These are phyloP conservation scores for Blepharisma japonicum DNA, from an alignment of 73 alveolate genomes.

Conservation along the genomic window DNA sequence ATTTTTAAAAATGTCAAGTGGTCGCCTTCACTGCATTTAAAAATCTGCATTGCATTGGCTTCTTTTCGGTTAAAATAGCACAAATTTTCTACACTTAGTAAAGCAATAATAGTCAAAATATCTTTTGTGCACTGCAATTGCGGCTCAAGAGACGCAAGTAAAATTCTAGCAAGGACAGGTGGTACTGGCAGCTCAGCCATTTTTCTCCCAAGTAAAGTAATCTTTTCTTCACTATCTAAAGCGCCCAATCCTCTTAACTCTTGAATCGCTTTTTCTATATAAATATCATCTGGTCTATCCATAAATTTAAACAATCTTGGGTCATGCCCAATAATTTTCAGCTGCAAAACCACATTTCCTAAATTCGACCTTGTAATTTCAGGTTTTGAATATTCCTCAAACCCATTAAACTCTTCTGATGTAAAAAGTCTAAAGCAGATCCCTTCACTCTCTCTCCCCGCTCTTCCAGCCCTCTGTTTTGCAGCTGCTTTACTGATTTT, in stretches of 20 bases:
- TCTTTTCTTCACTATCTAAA: conserved; percentile 46
- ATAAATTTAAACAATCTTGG: conserved; percentile 72
- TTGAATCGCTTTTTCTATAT: conserved; percentile 49
- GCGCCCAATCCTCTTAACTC: conserved; percentile 52
- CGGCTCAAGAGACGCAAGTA: conserved; percentile 51
- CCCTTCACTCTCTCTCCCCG: conserved; percentile 86
- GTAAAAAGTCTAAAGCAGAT: conserved; percentile 73
- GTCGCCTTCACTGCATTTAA: conserved; percentile 63
- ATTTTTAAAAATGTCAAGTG: conserved; percentile 77
- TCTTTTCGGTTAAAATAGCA: conserved; percentile 63
- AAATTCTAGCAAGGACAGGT: conserved; percentile 52
- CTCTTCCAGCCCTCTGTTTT: conserved; percentile 82
- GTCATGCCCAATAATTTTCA: conserved; percentile 64
- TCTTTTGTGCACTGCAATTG: conserved; percentile 59
- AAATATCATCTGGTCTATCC: conserved; percentile 73
- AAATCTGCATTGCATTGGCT: conserved; percentile 67
- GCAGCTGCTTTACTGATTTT: conserved; percentile 74
- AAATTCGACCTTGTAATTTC: conserved; percentile 81
- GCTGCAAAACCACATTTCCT: conserved; percentile 65
- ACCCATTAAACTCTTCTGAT: conserved; percentile 59
- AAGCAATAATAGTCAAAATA: conserved; percentile 77
- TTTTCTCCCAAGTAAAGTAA: conserved; percentile 58
- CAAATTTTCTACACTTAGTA: conserved; percentile 77
- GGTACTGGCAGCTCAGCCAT: conserved; percentile 81
- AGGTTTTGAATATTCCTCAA: conserved; percentile 65